A percentile compares a stretch with the other conserved stretches of the same genome.
phyloP scores from a whole-genome alignment of 495 filamentous ascomycete species.

The Sphaerosporella brunnea region DNA sequence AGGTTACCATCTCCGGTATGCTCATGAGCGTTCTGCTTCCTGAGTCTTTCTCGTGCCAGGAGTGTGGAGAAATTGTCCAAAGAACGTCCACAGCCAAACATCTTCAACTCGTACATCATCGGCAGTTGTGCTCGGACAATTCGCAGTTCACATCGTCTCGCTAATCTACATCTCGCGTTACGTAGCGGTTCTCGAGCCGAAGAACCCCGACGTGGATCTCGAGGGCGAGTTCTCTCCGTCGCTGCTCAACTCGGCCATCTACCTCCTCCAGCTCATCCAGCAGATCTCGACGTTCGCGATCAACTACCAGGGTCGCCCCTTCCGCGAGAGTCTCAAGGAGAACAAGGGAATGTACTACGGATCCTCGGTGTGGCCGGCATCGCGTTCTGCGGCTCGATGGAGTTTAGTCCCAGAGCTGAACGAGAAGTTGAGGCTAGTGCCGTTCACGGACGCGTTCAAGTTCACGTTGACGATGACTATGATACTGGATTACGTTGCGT shows the following conservation, averaged over 20 bases:
- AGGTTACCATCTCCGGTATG: slow-evolving; percentile 98
- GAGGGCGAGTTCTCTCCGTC: slow-evolving; percentile 91
- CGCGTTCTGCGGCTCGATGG: slow-evolving; percentile 90
- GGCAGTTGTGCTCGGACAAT: slow-evolving; percentile 93
- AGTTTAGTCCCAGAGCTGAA: slow-evolving; percentile 94
- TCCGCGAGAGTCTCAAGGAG: slow-evolving; percentile 87
- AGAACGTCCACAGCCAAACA: slow-evolving; percentile 93
- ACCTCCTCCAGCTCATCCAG: slow-evolving; percentile 95
- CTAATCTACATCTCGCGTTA: slow-evolving; percentile 86
- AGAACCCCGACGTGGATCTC: slow-evolving; percentile 58
- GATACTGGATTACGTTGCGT: slow-evolving; percentile 74
- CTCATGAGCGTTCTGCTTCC: slow-evolving; percentile 99
- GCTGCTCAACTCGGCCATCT: slow-evolving; percentile 89
- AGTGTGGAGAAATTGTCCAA: slow-evolving; percentile 90
- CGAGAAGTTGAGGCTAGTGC: slow-evolving; percentile 76
- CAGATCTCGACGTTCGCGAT: slow-evolving; percentile 98
- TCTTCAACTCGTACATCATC: slow-evolving; percentile 98
- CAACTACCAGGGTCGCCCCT: slow-evolving; percentile 97
- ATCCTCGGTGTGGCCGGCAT: slow-evolving; percentile 63
- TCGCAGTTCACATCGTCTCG: slow-evolving; percentile 86
- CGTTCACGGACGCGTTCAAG: slow-evolving; percentile 87
- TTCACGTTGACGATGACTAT: slow-evolving; percentile 65
- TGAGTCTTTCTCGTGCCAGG: slow-evolving; percentile 89
- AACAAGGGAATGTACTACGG: slow-evolving; percentile 98
- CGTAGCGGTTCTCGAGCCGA: slow-evolving; percentile 64